phyloP scores from a whole-genome alignment of 306 rosid genomes.

The Cucurbita moschata region DNA sequence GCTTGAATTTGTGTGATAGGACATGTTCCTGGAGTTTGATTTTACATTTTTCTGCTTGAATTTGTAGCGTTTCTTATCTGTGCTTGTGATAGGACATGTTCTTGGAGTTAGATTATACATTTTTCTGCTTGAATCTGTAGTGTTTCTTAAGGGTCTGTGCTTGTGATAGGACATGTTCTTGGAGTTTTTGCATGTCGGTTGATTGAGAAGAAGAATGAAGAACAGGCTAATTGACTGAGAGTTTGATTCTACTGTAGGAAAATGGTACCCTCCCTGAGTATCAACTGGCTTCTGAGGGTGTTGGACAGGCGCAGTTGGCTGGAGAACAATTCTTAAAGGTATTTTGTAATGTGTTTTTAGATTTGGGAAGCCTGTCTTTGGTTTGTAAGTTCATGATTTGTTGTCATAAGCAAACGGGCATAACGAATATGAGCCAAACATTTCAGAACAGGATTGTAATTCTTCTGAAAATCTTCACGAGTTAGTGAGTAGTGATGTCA shows the following conservation, averaged over 20 bases:
- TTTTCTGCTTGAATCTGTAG: background rate
- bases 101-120: background rate
- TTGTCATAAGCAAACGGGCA: background rate
- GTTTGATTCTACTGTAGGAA: conserved; percentile 29
- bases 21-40: background rate
- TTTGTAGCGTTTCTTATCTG: background rate
- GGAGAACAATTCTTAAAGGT: conserved; percentile 50
- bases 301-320: conserved; percentile 50
- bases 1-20: background rate
- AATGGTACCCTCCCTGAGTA: conserved; percentile 59
- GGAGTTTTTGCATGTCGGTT: background rate
- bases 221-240: background rate
- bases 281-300: conserved; percentile 60
- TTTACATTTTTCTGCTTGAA: too few species aligned
- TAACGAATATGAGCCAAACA: background rate
- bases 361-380: background rate
- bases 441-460: background rate
- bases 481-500: background rate
- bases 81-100: background rate
- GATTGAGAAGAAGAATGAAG: background rate
- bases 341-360: background rate
- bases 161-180: background rate
- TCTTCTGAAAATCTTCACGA: background rate
- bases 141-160: background rate
- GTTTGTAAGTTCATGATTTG: background rate